A percentile compares a stretch with the other conserved stretches of the same genome.
These are phyloP conservation scores for Lactifluus subvellereus DNA, from an alignment of 768 basidiomycete species.

Conservation along the genomic window DNA sequence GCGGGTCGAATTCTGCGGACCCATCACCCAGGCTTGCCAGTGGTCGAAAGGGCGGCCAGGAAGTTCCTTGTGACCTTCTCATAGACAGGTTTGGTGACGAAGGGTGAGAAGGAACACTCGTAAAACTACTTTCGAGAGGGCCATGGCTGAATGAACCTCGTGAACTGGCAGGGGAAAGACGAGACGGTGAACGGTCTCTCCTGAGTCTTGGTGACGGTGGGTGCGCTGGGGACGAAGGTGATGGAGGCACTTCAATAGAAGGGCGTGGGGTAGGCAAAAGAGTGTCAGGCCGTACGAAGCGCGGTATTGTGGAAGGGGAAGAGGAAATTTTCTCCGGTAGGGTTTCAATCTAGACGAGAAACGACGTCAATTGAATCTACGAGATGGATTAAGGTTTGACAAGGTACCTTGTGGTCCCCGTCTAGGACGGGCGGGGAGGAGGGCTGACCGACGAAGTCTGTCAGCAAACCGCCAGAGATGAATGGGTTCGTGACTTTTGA, in stretches of 20 bases:
- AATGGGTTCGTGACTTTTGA: slow-evolving; percentile 34
- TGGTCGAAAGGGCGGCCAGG: slow-evolving; percentile 20
- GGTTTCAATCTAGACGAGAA: background rate
- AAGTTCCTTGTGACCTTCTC: slow-evolving; percentile 10
- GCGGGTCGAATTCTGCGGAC: slow-evolving; percentile 14
- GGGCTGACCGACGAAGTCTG: slow-evolving; percentile 37
- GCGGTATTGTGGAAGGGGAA: background rate
- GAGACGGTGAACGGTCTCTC: slow-evolving; percentile 13
- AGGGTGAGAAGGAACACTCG: slow-evolving; percentile 9
- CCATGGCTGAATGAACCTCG: slow-evolving; percentile 15
- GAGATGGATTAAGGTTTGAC: background rate
- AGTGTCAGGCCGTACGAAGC: background rate
- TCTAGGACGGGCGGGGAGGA: slow-evolving; percentile 18
- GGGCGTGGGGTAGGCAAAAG: background rate
- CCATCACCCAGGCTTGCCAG: slow-evolving; percentile 1
- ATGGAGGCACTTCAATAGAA: slow-evolving; percentile 6
- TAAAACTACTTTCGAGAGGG: slow-evolving; percentile 9
- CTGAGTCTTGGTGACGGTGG: slow-evolving; percentile 8
- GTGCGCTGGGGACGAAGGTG: slow-evolving; percentile 6
- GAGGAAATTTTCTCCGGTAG: background rate
- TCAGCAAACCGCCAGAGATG: slow-evolving; percentile 46
- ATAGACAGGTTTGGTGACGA: slow-evolving; percentile 11
- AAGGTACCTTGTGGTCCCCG: slow-evolving; percentile 8
- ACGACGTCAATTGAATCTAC: background rate
- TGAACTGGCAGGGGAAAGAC: slow-evolving; percentile 12